phyloP scores from a whole-genome alignment of 2,329 filamentous ascomycete genomes.

The Dendrostoma leiphaemia region DNA sequence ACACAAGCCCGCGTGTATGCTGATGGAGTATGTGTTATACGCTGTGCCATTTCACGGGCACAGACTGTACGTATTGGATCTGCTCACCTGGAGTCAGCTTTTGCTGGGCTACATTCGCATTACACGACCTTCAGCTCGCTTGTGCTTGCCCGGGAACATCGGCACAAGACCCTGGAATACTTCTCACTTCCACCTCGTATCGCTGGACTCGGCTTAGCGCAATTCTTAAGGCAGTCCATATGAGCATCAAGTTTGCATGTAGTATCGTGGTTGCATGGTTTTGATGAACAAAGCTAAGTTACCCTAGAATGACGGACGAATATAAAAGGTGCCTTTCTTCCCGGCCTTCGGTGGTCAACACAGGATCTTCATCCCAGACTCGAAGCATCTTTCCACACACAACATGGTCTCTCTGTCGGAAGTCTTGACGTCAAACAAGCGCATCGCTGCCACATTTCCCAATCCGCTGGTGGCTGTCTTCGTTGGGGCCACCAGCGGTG shows the following conservation, averaged over 20 bases:
- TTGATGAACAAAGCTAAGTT: background rate
- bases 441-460: slow-evolving; percentile 23
- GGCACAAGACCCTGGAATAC: no score
- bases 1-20: no score
- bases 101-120: no score
- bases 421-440: slow-evolving; percentile 32
- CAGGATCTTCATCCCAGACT: background rate
- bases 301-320: background rate
- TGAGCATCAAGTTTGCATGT: background rate
- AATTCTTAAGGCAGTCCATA: background rate
- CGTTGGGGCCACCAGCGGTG: slow-evolving; percentile 51
- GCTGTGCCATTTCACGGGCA: no score
- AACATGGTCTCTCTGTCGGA: slow-evolving; percentile 1
- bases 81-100: no score
- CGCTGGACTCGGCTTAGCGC: background rate
- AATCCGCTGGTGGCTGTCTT: slow-evolving; percentile 41
- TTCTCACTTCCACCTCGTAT: background rate
- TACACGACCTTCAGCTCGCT: no score
- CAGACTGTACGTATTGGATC: no score
- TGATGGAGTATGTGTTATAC: no score
- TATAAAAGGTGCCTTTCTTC: background rate
- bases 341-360: background rate
- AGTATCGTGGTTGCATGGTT: background rate
- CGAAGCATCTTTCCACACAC: background rate
- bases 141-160: no score